Evolutionary conservation across 441 rosid species (phyloP), one percentile per base, ranked within the genome.

Genomic region (Bruguiera hainesii): DNA sequence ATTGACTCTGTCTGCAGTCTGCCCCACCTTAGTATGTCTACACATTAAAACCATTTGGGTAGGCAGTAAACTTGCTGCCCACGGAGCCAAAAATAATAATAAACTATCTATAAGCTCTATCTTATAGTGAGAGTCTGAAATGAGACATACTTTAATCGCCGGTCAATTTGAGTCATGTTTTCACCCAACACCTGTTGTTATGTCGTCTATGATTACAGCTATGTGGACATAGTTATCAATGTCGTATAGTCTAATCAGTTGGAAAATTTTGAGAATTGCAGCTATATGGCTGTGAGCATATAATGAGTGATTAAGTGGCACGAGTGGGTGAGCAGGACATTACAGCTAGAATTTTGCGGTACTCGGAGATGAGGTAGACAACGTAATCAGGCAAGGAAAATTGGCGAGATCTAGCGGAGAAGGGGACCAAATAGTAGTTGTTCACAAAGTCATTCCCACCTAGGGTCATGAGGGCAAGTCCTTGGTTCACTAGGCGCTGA

Each of bases 391-490:
- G 84, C 60, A 91, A 84, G 6, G 88, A 18, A 75, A 67, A 89
- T 42, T 91, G 92, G 31, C 87, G 87, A 52, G 93, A 84, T 62
- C 94, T 79, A 25, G 90, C 82, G 0, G 96, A 85, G 76, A 78
- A 76, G 6, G 92, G 94, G 25, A 86, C 76, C 71, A 87, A 69
- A 76, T 73, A 91, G 71, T 91, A 91, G 73, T 89, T 89, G 85
- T 87, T 91, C 30, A 91, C 92, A 50, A 91, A 91, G 68, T 91
- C 96, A 60, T 91, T 91, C 62, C 96, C 96, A 1, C 97, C 97
- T 1, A 85, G 83, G 11, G 96, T 87, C 63, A 91, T 83, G 21
- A 91, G 81, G 48, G 85, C 79, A 15, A 91, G 78, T 15, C 89
- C 92, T 55, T 78, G 67, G 39, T 75, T 82, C 56, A 91, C 87